phyloP scores from a whole-genome alignment of 176 grass and related monocot genomes.

The Carex cristatella region DNA sequence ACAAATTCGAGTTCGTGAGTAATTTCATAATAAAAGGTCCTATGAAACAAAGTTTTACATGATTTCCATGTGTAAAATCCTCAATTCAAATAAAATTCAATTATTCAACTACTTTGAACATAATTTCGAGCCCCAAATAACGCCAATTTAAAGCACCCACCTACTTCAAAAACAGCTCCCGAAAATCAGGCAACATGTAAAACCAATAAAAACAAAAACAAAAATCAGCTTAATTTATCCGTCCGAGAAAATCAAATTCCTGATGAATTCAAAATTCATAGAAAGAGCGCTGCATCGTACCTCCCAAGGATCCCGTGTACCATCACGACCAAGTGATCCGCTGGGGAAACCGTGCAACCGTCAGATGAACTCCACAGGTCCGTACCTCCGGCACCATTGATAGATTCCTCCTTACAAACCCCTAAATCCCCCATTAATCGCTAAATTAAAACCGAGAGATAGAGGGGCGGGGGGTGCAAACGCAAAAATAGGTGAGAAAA shows the following conservation, averaged over 20 bases:
- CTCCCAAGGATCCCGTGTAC: conserved; percentile 40
- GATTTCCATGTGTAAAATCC: not conserved
- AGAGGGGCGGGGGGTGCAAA: not conserved
- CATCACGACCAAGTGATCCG: conserved; percentile 40
- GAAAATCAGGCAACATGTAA: conserved; percentile 4
- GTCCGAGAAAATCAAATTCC: not conserved
- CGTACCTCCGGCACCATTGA: conserved; percentile 17
- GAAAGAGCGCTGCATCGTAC: not conserved
- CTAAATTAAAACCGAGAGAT: not conserved
- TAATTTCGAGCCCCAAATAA: not conserved
- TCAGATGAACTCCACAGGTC: conserved; percentile 21
- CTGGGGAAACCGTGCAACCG: not conserved
- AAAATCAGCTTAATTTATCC: not conserved
- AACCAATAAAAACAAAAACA: not conserved
- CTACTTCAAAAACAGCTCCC: not conserved
- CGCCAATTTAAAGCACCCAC: conserved; percentile 8
- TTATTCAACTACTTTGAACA: not conserved
- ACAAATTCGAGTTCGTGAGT: not conserved
- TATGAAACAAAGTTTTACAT: not conserved
- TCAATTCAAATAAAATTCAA: not conserved
- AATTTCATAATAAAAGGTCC: not conserved
- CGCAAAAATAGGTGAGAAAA: not conserved
- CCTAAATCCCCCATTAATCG: conserved; percentile 19
- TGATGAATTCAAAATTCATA: not conserved
- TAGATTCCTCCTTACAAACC: conserved; percentile 12